These are phyloP conservation scores for Jackrogersella minutella DNA, from an alignment of 495 filamentous ascomycete genomes.

Conservation along the genomic window DNA sequence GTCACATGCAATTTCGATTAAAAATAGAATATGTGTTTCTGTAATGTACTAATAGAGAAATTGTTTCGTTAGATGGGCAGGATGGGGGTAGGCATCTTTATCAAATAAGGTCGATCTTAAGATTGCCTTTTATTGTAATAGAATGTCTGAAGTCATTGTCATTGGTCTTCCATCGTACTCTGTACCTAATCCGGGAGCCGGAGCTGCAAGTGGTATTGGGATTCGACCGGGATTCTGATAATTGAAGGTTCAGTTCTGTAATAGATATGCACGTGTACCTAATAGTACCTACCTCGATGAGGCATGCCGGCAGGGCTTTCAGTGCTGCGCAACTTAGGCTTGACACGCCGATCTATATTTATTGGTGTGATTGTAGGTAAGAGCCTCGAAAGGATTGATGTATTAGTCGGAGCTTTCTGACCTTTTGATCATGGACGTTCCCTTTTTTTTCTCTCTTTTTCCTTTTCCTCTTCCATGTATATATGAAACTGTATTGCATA, in stretches of 20 bases:
- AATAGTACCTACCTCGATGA: slow-evolving; percentile 22
- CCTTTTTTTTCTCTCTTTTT: too few relatives aligned
- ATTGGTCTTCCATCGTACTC: slow-evolving; percentile 19
- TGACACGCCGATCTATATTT: background rate
- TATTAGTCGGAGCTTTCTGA: background rate
- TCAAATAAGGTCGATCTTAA: slow-evolving; percentile 32
- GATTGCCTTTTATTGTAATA: background rate
- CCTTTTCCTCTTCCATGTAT: background rate
- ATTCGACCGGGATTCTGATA: slow-evolving; percentile 24
- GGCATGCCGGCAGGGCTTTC: background rate
- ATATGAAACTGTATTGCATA: background rate
- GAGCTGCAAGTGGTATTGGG: slow-evolving; percentile 28
- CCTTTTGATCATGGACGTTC: background rate
- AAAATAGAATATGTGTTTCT: background rate
- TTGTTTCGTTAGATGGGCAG: slow-evolving; percentile 1
- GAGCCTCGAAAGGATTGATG: background rate
- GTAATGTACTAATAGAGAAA: slow-evolving; percentile 24
- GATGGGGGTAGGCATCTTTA: slow-evolving; percentile 10
- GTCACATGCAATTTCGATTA: background rate
- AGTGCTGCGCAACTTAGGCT: slow-evolving; percentile 4
- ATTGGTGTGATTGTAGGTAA: background rate
- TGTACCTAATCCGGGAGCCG: slow-evolving; percentile 34
- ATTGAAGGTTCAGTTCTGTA: background rate
- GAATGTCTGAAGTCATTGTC: slow-evolving; percentile 22
- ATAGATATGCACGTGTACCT: slow-evolving; percentile 35